phyloP scores from a whole-genome alignment of 2,329 filamentous ascomycete species.

The Apiospora rasikravindrae region DNA sequence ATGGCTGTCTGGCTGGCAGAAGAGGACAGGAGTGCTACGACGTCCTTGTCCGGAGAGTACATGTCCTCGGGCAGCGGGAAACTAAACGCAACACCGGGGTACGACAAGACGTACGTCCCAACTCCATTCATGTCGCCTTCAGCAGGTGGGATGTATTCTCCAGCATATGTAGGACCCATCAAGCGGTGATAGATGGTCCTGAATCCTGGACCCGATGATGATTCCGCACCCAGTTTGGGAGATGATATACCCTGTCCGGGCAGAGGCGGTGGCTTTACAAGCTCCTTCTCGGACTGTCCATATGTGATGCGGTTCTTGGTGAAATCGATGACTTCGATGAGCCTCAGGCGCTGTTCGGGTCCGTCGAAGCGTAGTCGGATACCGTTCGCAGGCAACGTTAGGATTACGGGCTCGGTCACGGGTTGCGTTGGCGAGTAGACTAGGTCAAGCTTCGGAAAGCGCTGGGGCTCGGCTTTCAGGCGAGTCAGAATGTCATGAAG shows the following conservation, averaged over 20 bases:
- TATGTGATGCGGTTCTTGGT: constrained; percentile 83
- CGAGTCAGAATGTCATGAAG: constrained; percentile 88
- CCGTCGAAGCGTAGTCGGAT: constrained; percentile 92
- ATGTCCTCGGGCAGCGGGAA: constrained; percentile 78
- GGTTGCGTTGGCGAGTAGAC: constrained; percentile 79
- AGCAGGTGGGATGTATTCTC: constrained; percentile 80
- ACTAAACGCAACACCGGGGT: constrained; percentile 91
- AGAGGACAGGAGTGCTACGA: constrained; percentile 84
- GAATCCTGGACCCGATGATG: constrained; percentile 72
- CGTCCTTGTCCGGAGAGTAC: constrained; percentile 79
- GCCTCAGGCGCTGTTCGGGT: constrained; percentile 84
- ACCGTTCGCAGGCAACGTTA: constrained; percentile 83
- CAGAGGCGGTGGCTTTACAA: constrained; percentile 67
- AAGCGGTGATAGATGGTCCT: constrained; percentile 89
- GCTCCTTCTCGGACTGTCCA: constrained; percentile 67
- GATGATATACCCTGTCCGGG: constrained; percentile 34
- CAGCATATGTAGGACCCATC: constrained; percentile 92
- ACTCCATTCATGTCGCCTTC: constrained; percentile 55
- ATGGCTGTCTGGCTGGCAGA: constrained; percentile 76
- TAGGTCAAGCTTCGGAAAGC: constrained; percentile 83
- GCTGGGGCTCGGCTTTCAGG: constrained; percentile 84
- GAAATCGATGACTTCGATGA: constrained; percentile 93
- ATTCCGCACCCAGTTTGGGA: constrained; percentile 35
- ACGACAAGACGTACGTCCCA: constrained; percentile 89
- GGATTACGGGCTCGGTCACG: constrained; percentile 73